Evolutionary conservation across 192 early-diverging fungal species (phyloP).

Genomic region (Podila horticola): DNA sequence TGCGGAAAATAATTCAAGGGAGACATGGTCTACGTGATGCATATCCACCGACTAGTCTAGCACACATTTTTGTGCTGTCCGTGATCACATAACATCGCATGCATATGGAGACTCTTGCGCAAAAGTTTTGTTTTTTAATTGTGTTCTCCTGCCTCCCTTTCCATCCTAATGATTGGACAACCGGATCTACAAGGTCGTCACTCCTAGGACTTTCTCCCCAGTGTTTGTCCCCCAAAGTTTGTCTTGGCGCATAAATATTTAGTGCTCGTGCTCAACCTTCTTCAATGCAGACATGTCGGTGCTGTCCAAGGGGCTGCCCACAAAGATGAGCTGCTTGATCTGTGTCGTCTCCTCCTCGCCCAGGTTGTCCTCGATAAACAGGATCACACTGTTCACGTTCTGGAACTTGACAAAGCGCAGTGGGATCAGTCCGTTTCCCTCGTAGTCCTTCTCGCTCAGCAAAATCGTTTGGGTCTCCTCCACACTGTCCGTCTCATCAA

Average conservation of each 20-base stretch:
- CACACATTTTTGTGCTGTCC: too few species aligned
- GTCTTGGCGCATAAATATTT: not conserved
- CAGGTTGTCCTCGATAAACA: constrained; percentile 91
- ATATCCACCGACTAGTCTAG: too few species aligned
- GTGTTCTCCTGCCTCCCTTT: too few species aligned
- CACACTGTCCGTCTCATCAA: constrained; percentile 88
- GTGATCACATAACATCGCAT: too few species aligned
- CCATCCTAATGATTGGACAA: too few species aligned
- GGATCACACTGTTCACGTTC: constrained; percentile 79
- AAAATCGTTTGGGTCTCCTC: constrained; percentile 80
- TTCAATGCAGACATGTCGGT: constrained; percentile 49
- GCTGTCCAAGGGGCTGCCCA: constrained; percentile 64
- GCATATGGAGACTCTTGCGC: too few species aligned
- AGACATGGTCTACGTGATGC: too few species aligned
- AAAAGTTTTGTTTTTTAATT: too few species aligned
- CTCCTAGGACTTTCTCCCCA: not conserved
- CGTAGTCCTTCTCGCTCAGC: constrained; percentile 75
- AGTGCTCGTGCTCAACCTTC: constrained; percentile 45
- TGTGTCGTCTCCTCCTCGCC: constrained; percentile 84
- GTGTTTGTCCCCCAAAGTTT: not conserved
- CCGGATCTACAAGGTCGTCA: too few species aligned
- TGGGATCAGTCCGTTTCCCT: constrained; percentile 70
- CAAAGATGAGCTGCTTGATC: constrained; percentile 82
- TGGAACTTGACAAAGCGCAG: constrained; percentile 97
- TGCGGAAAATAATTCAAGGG: too few species aligned